Evolutionary conservation across 805 yeast species (phyloP).

Genomic region (Ogataea corticis): DNA sequence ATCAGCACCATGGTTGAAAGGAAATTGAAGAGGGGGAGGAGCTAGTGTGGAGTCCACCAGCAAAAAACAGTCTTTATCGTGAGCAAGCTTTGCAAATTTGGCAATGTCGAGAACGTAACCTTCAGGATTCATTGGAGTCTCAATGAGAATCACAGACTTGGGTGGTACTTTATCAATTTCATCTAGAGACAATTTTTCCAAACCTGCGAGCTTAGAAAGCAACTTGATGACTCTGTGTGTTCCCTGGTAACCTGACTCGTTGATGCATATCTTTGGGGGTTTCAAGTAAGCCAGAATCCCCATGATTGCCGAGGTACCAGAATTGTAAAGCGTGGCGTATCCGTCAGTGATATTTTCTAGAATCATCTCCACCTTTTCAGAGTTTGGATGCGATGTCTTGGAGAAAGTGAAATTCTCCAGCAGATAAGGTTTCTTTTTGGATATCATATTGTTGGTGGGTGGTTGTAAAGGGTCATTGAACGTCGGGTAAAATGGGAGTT

Average conservation of each 20-base stretch:
- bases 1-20: conserved; percentile 53
- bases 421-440: conserved; percentile 23
- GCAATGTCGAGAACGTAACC: conserved; percentile 45
- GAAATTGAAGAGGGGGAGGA: conserved; percentile 56
- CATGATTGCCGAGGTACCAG: conserved; percentile 53
- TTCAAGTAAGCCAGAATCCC: conserved; percentile 49
- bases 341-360: conserved; percentile 46
- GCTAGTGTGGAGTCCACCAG: conserved; percentile 57
- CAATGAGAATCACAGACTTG: conserved; percentile 50
- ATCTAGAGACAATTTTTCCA: conserved; percentile 38
- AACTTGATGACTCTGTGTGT: conserved; percentile 49
- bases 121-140: conserved; percentile 57
- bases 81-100: conserved; percentile 45
- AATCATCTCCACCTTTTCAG: conserved; percentile 48
- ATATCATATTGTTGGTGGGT: conserved; percentile 9
- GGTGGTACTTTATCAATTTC: conserved; percentile 36
- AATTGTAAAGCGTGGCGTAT: conserved; percentile 47
- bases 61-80: conserved; percentile 42
- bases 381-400: conserved; percentile 46
- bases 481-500: conserved; percentile 27
- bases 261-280: conserved; percentile 46
- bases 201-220: conserved; percentile 42
- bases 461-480: conserved; percentile 28
- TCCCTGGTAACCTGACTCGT: conserved; percentile 52
- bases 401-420: conserved; percentile 39